Base-by-base conservation (phyloP, 306 rosid species). In the Coriaria nepalensis region DNA sequence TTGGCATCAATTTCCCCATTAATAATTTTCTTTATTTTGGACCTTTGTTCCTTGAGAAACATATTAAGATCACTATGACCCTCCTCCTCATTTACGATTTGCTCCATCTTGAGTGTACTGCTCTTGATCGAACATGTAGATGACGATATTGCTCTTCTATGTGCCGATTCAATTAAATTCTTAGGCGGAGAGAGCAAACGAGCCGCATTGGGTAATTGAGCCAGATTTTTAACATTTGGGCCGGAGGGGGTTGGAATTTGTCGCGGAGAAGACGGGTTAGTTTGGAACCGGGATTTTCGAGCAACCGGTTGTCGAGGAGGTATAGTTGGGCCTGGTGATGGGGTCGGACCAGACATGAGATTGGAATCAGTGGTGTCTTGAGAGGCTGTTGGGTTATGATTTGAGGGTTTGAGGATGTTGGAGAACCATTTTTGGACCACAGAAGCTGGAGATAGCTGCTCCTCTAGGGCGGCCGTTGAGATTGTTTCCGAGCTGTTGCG, bases 101-200 rank as follows among this genome's bases (percentile, higher is more conserved):
- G 37, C 13, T 6, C 10, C 52, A 41, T 48, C 48, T 52, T 73
- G 7, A 55, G 20, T 6, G 45, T 56, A 12, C 62, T 43, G 58
- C 63, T 71, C 50, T 73, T 79, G 33, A 43, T 33, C 11, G 81
- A 87, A 57, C 87, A 83, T 0, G 94, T 74, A 4, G 94, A 68
- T 43, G 88, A 72, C 0, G 76, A 69, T 20, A 78, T 59, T 4
- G 86, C 66, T 61, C 86, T 65, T 50, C 83, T 53, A 11, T 74
- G 76, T 35, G 78, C 76, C 0, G 83, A 76, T 37, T 81, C 68
- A 7, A 77, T 69, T 0, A 81, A 76, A 5, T 69, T 76, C 59
- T 67, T 83, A 6, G 96, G 96, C 10, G 96, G 93, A 0, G 96
- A 87, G 7, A 87, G 68, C 54, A 74, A 38, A 9, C 12, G 50